Evolutionary conservation across 2,329 filamentous ascomycete genomes (phyloP).

Genomic region (Aureobasidium sp.): DNA sequence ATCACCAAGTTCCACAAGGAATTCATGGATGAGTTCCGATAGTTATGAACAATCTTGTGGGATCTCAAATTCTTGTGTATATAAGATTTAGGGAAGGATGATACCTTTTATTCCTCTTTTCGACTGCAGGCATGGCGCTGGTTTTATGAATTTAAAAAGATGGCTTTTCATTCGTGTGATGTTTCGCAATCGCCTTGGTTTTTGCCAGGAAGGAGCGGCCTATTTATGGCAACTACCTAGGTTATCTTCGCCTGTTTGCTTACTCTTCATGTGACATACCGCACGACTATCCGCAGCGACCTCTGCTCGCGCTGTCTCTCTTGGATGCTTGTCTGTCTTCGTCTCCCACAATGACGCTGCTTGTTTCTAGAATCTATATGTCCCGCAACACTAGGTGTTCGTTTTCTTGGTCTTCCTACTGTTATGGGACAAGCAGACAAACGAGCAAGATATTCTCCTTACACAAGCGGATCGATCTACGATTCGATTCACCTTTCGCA

Average conservation of each 20-base stretch:
- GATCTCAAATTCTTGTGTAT: not conserved
- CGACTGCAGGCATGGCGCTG: not conserved
- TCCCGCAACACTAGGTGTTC: no score
- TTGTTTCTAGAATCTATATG: no score
- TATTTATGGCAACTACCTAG: not conserved
- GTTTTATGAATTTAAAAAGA: not conserved
- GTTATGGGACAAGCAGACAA: no score
- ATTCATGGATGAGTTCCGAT: conserved; percentile 75
- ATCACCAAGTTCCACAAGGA: conserved; percentile 86
- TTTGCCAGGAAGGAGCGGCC: not conserved
- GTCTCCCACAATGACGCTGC: no score
- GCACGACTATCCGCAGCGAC: not conserved
- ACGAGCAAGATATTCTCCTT: no score
- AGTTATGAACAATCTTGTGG: not conserved
- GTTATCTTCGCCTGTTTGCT: not conserved
- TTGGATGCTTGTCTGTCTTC: no score
- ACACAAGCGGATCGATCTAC: no score
- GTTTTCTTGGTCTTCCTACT: no score
- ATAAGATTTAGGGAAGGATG: not conserved
- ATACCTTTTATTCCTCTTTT: not conserved
- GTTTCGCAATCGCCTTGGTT: not conserved
- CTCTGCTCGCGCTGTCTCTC: not conserved
- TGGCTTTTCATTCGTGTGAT: not conserved
- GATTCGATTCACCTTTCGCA: no score
- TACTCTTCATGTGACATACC: not conserved